A percentile compares a stretch with the other conserved stretches of the same genome.
Evolutionary conservation across 176 grass and related monocot genomes (phyloP).

Genomic region (Juncus effusus): DNA sequence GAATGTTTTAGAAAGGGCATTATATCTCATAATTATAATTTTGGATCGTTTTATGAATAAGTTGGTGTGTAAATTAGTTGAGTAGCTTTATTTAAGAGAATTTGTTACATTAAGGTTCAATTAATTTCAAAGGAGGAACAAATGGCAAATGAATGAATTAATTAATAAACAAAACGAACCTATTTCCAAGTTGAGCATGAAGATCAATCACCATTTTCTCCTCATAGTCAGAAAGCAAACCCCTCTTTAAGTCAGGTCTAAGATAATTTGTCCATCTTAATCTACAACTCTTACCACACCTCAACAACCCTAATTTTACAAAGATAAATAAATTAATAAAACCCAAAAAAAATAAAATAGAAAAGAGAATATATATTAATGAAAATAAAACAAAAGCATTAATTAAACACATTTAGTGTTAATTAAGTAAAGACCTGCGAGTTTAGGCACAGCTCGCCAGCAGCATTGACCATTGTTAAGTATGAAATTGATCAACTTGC

Average conservation of each 20-base stretch:
- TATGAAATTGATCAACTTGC: conserved; percentile 73
- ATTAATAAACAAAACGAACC: conserved; percentile 27
- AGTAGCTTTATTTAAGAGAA: neutral
- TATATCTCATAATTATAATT: too few species aligned
- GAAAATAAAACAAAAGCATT: neutral
- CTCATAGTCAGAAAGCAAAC: conserved; percentile 58
- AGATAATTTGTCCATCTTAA: conserved; percentile 90
- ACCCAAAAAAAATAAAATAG: too few species aligned
- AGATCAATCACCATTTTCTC: conserved; percentile 75
- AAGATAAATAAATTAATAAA: too few species aligned
- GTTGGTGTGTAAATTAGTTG: too few species aligned
- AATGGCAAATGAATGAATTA: neutral
- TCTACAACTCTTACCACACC: conserved; percentile 91
- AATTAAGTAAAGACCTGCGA: conserved; percentile 42
- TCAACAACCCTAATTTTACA: conserved; percentile 44
- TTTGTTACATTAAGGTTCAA: neutral
- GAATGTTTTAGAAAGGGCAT: neutral
- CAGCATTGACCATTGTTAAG: conserved; percentile 60
- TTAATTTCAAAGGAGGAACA: neutral
- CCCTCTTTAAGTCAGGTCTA: conserved; percentile 73
- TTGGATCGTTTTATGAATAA: too few species aligned
- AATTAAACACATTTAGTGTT: neutral
- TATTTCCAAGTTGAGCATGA: conserved; percentile 79
- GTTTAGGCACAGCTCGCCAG: conserved; percentile 82
- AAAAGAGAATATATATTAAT: too few species aligned